Base-by-base conservation (phyloP, 2,329 filamentous ascomycete species). In the Domatiomyces catenatus region DNA sequence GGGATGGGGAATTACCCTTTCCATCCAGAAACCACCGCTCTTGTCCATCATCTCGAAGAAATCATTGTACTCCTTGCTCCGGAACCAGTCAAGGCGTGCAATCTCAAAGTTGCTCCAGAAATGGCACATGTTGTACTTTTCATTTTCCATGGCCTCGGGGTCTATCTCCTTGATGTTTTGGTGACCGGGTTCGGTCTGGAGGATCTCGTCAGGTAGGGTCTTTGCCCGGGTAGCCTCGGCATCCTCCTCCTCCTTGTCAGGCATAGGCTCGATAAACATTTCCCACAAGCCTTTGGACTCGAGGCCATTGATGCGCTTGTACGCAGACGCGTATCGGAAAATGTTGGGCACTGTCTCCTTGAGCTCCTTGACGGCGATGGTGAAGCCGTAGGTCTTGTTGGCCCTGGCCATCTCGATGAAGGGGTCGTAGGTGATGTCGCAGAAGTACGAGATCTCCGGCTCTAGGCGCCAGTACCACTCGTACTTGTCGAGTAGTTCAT, bases 81-180 rank as follows among this genome's bases (percentile, higher is more conserved):
- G 81, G 77, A 96, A 96, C 80, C 88, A 98, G 70, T 86, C 84
- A 54, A 98, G 77, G 53, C 82, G 81, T 12, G 92, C 92, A 70
- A 98, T 98, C 69, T 98, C 92, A 60, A 98, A 98, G 67, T 98
- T 98, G 67, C 88, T 94, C 92, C 92, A 98, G 74, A 95, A 98
- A 73, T 98, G 92, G 67, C 92, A 98, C 92, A 98, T 98, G 71
- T 98, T 98, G 75, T 98, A 98, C 61, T 82, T 86, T 67, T 98
- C 92, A 56, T 88, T 87, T 65, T 96, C 90, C 92, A 98, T 98
- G 43, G 82, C 79, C 63, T 96, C 89, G 0, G 84, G 81, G 62
- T 96, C 87, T 51, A 95, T 84, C 43, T 92, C 81, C 26, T 83
- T 81, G n/a, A 87, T 70, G 32, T 76, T 76, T 55, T 81, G 80